These are phyloP conservation scores for Terana coerulea DNA, from an alignment of 768 basidiomycete species.

Conservation along the genomic window DNA sequence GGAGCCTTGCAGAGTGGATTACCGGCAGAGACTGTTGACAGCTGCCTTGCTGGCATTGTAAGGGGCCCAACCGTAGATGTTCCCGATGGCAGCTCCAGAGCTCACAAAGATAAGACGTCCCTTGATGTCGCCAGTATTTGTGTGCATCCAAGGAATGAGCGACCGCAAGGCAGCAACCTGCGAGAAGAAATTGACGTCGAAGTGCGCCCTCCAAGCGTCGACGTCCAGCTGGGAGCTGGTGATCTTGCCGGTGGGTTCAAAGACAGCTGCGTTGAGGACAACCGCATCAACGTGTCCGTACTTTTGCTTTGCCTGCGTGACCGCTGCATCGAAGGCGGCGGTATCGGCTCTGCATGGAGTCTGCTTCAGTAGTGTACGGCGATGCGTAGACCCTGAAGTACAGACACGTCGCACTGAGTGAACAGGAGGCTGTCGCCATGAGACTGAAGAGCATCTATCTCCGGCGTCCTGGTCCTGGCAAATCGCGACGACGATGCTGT, in stretches of 20 bases:
- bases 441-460: conserved; percentile 49
- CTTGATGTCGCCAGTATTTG: conserved; percentile 39
- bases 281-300: conserved; percentile 72
- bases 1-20: conserved; percentile 9
- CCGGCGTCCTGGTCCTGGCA: conserved; percentile 68
- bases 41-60: conserved; percentile 87
- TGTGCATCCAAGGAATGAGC: conserved; percentile 65
- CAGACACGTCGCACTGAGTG: conserved; percentile 76
- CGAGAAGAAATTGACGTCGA: conserved; percentile 89
- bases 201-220: conserved; percentile 63
- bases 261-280: conserved; percentile 78
- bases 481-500: conserved; percentile 70
- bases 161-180: conserved; percentile 66
- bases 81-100: conserved; percentile 77
- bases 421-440: conserved; percentile 43
- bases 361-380: neutral
- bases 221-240: conserved; percentile 44
- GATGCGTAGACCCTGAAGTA: conserved; percentile 23
- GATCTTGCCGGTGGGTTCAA: conserved; percentile 67
- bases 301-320: conserved; percentile 45
- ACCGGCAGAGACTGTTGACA: conserved; percentile 84
- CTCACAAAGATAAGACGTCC: conserved; percentile 80
- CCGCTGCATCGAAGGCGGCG: conserved; percentile 48
- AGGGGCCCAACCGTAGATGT: conserved; percentile 68
- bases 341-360: conserved; percentile 36